Evolutionary conservation across 192 early-diverging fungal genomes (phyloP).

Genomic region (Backusella sp.): DNA sequence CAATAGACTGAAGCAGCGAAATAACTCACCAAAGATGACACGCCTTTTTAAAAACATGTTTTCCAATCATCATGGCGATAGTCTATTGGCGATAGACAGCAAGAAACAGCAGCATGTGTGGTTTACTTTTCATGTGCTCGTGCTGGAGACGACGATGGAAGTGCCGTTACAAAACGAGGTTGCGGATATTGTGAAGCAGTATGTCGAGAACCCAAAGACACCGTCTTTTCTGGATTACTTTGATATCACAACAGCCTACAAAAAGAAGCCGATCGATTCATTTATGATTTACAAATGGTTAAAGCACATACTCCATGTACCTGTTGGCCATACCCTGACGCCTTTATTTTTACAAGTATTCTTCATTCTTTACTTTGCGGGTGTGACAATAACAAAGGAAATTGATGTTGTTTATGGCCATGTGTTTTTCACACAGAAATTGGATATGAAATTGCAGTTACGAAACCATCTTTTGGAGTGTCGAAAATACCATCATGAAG

Average conservation of each 20-base stretch:
- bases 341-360: slow-evolving; percentile 51
- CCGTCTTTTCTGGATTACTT: slow-evolving; percentile 4
- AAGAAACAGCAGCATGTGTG: slow-evolving; percentile 35
- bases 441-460: slow-evolving; percentile 36
- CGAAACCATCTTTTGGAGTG: slow-evolving; percentile 26
- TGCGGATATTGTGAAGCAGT: neutral
- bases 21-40: neutral
- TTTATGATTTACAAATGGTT: slow-evolving; percentile 47
- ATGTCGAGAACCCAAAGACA: neutral
- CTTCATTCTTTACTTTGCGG: slow-evolving; percentile 49
- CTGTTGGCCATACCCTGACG: slow-evolving; percentile 35
- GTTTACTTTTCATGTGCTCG: slow-evolving; percentile 47
- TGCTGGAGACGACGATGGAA: slow-evolving; percentile 40
- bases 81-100: slow-evolving; percentile 45
- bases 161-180: slow-evolving; percentile 28
- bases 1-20: neutral
- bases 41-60: slow-evolving; percentile 38
- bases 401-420: slow-evolving; percentile 32
- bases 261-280: slow-evolving; percentile 44
- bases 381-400: slow-evolving; percentile 10
- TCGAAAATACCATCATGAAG: neutral
- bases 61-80: slow-evolving; percentile 38
- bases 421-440: slow-evolving; percentile 38
- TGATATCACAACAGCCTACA: slow-evolving; percentile 22
- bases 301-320: slow-evolving; percentile 40